phyloP scores from a whole-genome alignment of 164 flowering plant genomes.

The Akebia trifoliata region DNA sequence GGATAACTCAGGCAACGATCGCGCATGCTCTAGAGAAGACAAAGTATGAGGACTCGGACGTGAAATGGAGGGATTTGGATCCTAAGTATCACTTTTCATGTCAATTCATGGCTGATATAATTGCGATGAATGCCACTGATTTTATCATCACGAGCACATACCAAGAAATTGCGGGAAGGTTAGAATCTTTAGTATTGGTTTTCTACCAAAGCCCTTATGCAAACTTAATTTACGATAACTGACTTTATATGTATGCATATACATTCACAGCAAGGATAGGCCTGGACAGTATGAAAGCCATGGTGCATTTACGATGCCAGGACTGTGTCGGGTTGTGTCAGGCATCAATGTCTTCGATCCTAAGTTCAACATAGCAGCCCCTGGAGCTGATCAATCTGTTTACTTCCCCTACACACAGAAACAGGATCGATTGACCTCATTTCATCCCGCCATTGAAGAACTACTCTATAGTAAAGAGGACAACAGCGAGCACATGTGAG shows the following conservation, averaged over 20 bases:
- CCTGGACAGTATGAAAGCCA: constrained; percentile 98
- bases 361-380: constrained; percentile 92
- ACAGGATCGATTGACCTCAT: constrained; percentile 46
- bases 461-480: constrained; percentile 63
- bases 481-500: constrained; percentile 80
- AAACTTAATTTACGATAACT: too few relatives aligned
- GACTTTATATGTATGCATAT: constrained; percentile 2
- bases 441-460: constrained; percentile 82
- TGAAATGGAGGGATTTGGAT: constrained; percentile 77
- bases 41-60: constrained; percentile 91
- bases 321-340: constrained; percentile 74
- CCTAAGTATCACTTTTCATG: constrained; percentile 90
- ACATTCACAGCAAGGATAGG: constrained; percentile 58
- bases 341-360: constrained; percentile 93
- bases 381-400: constrained; percentile 90
- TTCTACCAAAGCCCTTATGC: too few relatives aligned
- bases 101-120: constrained; percentile 86
- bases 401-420: constrained; percentile 79
- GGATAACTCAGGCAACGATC: constrained; percentile 87
- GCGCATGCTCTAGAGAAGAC: constrained; percentile 99
- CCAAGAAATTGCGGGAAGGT: constrained; percentile 99
- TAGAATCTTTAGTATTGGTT: too few relatives aligned
- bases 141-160: constrained; percentile 94
- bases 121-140: constrained; percentile 90
- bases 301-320: constrained; percentile 76